Base-by-base conservation (phyloP, 352 stramenopile species). In the Phytopythium kandeliae region DNA sequence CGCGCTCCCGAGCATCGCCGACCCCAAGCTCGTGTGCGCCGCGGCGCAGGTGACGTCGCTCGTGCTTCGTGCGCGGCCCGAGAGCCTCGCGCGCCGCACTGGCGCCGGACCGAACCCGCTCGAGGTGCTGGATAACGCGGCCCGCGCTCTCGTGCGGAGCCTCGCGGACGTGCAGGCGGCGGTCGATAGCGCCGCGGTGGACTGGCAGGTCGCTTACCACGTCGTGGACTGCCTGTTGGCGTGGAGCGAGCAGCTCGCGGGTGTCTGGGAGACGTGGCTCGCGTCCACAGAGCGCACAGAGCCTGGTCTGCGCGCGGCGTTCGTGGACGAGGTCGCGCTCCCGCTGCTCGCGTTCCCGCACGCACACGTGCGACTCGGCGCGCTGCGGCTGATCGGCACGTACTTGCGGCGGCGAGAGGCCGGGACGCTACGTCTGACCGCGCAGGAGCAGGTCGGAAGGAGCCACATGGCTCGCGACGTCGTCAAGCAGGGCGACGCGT, bases 11-110 rank as follows among this genome's bases (percentile, higher is more conserved):
- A n/a, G n/a, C n/a, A n/a, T n/a, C n/a, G n/a, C n/a, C n/a, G n/a
- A n/a, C 25, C 47, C 74, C 2, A 90, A 89, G 56, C 58, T 96
- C 4, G 50, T 90, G 21, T 71, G 62, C 36, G 78, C 81, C 2
- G 81, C 85, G 0, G 83, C 85, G 1, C 83, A 94, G 45, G 78
- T 94, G 17, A 92, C 75, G 16, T 61, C 62, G 25, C 64, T 96
- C 21, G 68, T 93, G 26, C 60, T 96, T 34, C 67, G 86, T 53
- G 79, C 68, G 0, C 79, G 85, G 6, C 77, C 79, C 9, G 83
- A 92, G 44, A 88, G 92, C 46, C 53, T 91, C 13, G 83, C 92
- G 41, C 79, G 81, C 45, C 45, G 45, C 33, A 11, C 26, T 13
- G n/a, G 19, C 0, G 5, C 30, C 0, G 28, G 45, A 31, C 10